Percentiles rank a stretch among this genome's conserved stretches.
These are phyloP conservation scores for Aureobasidium subglaciale DNA, from an alignment of 2,329 filamentous ascomycete species.

Conservation along the genomic window DNA sequence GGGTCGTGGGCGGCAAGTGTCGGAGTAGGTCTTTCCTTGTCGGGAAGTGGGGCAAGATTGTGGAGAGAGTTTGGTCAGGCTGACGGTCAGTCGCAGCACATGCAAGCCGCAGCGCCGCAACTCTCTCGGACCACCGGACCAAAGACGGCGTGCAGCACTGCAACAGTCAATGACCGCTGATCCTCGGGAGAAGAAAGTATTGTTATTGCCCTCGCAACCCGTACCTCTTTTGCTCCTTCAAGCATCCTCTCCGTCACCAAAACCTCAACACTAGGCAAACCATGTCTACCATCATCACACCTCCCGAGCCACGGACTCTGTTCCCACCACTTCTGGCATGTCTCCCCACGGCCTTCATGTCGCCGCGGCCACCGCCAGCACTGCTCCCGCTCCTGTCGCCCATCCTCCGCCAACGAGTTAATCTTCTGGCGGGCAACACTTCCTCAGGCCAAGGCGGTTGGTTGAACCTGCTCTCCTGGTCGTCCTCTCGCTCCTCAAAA, in stretches of 20 bases:
- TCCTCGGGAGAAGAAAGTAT: neutral
- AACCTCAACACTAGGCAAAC: neutral
- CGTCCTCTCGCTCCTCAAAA: slow-evolving; percentile 48
- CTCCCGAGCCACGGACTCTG: slow-evolving; percentile 49
- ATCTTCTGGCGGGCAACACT: slow-evolving; percentile 47
- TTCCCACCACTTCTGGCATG: slow-evolving; percentile 58
- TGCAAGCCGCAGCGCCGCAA: too few relatives aligned
- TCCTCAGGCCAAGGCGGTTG: slow-evolving; percentile 48
- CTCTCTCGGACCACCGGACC: too few relatives aligned
- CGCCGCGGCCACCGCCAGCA: slow-evolving; percentile 52
- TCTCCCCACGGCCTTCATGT: slow-evolving; percentile 53
- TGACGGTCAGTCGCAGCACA: too few relatives aligned
- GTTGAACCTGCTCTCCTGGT: slow-evolving; percentile 67
- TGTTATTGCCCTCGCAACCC: neutral
- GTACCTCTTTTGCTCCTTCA: neutral
- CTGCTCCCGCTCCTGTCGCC: slow-evolving; percentile 56
- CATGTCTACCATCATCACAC: slow-evolving; percentile 35
- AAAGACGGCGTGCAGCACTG: too few relatives aligned
- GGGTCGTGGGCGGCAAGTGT: neutral
- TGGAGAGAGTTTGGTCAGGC: too few relatives aligned
- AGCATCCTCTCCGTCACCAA: neutral
- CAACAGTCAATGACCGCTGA: neutral
- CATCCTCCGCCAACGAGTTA: slow-evolving; percentile 55
- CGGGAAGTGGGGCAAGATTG: neutral
- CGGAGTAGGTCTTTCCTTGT: too few relatives aligned